These are phyloP conservation scores for Dorcoceras hygrometricum DNA, from an alignment of 257 asterid species.

Conservation along the genomic window DNA sequence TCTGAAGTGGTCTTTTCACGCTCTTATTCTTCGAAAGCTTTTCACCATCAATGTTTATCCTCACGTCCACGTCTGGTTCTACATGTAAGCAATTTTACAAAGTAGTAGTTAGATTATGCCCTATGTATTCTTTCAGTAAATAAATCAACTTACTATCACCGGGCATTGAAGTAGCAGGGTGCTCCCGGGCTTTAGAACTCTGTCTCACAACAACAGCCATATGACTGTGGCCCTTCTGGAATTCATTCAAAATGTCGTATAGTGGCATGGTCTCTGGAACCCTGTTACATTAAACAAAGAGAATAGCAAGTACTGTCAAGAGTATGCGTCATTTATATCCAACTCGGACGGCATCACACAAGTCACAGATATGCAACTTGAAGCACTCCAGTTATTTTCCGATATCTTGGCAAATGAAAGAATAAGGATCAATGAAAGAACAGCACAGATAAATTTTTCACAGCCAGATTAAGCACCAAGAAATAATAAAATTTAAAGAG, in stretches of 20 bases:
- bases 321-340: not conserved
- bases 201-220: conserved; percentile 88
- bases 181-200: conserved; percentile 36
- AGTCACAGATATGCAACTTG: not conserved
- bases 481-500: not conserved
- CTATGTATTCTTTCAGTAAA: not conserved
- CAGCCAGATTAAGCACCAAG: not conserved
- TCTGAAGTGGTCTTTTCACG: conserved; percentile 51
- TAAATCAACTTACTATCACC: conserved; percentile 37
- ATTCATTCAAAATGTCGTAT: conserved; percentile 89
- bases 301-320: conserved; percentile 17
- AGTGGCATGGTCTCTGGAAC: conserved; percentile 80
- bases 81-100: not conserved
- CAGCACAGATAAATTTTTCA: not conserved
- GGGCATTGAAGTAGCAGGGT: conserved; percentile 30
- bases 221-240: conserved; percentile 97
- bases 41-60: conserved; percentile 62
- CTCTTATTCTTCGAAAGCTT: conserved; percentile 36
- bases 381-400: not conserved
- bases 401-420: not conserved
- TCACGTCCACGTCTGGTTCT: conserved; percentile 60
- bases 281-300: conserved; percentile 32
- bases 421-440: not conserved
- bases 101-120: not conserved
- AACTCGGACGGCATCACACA: not conserved